Evolutionary conservation across 2,329 filamentous ascomycete species (phyloP).

Genomic region (Penicillium brevicompactum): DNA sequence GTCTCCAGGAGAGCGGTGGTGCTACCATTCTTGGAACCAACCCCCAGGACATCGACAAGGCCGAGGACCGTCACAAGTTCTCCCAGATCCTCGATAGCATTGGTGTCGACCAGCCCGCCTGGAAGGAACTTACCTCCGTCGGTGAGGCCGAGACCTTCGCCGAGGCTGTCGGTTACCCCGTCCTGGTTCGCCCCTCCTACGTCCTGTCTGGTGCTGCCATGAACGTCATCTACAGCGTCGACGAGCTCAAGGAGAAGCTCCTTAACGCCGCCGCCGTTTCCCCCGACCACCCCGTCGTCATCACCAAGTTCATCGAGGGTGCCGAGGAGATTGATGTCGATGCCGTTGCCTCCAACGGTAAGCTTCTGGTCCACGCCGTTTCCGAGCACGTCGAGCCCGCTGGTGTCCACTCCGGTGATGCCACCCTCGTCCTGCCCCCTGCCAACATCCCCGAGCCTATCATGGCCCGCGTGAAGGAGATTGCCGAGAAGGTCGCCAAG

Average conservation of each 20-base stretch:
- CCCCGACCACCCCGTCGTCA: conserved; percentile 95
- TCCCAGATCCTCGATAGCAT: conserved; percentile 96
- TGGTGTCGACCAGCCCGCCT: conserved; percentile 93
- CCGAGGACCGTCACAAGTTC: conserved; percentile 97
- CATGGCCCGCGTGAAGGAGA: conserved; percentile 89
- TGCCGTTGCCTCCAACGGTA: conserved; percentile 81
- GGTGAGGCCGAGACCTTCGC: conserved; percentile 86
- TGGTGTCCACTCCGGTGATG: conserved; percentile 97
- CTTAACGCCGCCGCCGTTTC: conserved; percentile 87
- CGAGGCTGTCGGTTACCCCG: conserved; percentile 82
- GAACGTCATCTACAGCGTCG: conserved; percentile 88
- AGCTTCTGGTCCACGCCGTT: conserved; percentile 87
- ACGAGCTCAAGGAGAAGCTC: conserved; percentile 93
- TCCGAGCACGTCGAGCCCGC: conserved; percentile 96
- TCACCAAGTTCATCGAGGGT: conserved; percentile 97
- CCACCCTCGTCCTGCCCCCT: conserved; percentile 89
- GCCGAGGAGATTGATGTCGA: conserved; percentile 97
- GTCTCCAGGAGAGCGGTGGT: conserved; percentile 85
- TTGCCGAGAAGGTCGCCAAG: conserved; percentile 92
- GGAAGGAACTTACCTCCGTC: conserved; percentile 94
- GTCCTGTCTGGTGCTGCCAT: conserved; percentile 97
- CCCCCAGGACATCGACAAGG: conserved; percentile 93
- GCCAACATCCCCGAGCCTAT: conserved; percentile 73
- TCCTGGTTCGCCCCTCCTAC: conserved; percentile 91
- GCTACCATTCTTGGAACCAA: conserved; percentile 92